These are phyloP conservation scores for Pseudocercospora fijiensis DNA, from an alignment of 2,329 filamentous ascomycete species.

Conservation along the genomic window DNA sequence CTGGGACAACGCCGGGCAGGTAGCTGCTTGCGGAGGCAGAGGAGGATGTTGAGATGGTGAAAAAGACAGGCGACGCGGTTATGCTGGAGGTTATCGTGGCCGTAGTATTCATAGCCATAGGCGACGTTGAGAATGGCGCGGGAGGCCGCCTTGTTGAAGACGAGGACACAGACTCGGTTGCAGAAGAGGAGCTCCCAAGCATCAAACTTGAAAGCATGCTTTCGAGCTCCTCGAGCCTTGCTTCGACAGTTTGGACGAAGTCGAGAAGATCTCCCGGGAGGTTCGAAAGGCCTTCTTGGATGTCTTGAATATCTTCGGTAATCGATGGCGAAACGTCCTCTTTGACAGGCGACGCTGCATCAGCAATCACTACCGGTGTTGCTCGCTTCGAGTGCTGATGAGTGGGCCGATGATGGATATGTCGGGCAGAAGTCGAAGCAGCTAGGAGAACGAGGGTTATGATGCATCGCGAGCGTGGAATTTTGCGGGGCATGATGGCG, in stretches of 20 bases:
- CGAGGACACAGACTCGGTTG: not conserved
- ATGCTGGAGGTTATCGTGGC: not conserved
- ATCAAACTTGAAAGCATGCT: slow-evolving; percentile 16
- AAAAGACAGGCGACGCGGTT: not conserved
- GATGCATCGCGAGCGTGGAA: slow-evolving; percentile 5
- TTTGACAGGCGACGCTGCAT: not conserved
- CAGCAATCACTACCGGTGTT: not conserved
- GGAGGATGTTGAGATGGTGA: not conserved
- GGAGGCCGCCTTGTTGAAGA: not conserved
- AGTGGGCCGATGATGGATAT: slow-evolving; percentile 12
- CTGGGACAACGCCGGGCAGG: not conserved
- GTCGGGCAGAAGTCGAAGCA: not conserved
- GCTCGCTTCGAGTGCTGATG: slow-evolving; percentile 12
- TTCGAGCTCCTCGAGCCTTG: slow-evolving; percentile 20
- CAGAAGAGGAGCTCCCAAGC: not conserved
- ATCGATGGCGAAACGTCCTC: slow-evolving; percentile 4
- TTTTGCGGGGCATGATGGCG: slow-evolving; percentile 1
- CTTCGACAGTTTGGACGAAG: slow-evolving; percentile 20
- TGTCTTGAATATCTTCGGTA: slow-evolving; percentile 23
- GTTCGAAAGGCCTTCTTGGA: slow-evolving; percentile 21
- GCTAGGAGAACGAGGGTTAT: not conserved
- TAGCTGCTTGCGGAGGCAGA: not conserved
- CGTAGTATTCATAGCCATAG: not conserved
- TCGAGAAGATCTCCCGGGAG: slow-evolving; percentile 22
- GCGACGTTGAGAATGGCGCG: not conserved